phyloP scores from a whole-genome alignment of 768 basidiomycete genomes.

The Pisolithus orientalis region DNA sequence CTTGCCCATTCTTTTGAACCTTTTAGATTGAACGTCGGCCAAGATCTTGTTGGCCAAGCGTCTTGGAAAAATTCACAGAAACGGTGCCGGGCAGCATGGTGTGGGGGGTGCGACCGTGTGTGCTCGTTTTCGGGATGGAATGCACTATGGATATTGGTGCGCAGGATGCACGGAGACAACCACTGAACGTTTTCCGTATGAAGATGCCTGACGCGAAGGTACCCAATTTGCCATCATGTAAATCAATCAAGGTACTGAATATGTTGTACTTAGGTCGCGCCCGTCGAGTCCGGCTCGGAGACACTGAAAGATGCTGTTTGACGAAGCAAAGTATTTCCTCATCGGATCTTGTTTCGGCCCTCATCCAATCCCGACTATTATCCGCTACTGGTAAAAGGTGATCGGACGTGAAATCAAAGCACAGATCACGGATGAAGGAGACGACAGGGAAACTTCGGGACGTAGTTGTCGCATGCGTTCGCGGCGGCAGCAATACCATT shows the following conservation, averaged over 20 bases:
- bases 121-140: constrained; percentile 93
- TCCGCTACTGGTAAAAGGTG: too few relatives aligned
- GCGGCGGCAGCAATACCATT: constrained; percentile 96
- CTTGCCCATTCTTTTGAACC: neutral
- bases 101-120: constrained; percentile 98
- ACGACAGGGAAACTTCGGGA: constrained; percentile 53
- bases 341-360: constrained; percentile 17
- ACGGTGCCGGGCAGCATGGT: constrained; percentile 97
- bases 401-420: too few relatives aligned
- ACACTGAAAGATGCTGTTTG: constrained; percentile 99
- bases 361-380: too few relatives aligned
- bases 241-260: neutral
- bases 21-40: constrained; percentile 1
- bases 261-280: constrained; percentile 60
- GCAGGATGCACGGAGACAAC: constrained; percentile 94
- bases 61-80: constrained; percentile 93
- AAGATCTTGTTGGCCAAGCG: constrained; percentile 89
- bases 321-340: constrained; percentile 97
- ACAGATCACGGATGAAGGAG: too few relatives aligned
- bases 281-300: constrained; percentile 88
- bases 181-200: constrained; percentile 96
- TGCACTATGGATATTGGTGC: constrained; percentile 98
- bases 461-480: constrained; percentile 92
- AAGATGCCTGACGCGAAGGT: constrained; percentile 95
- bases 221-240: neutral